Conservation (phyloP, 2,329 filamentous ascomycete genomes). For the Pseudogymnoascus sp. region DNA sequence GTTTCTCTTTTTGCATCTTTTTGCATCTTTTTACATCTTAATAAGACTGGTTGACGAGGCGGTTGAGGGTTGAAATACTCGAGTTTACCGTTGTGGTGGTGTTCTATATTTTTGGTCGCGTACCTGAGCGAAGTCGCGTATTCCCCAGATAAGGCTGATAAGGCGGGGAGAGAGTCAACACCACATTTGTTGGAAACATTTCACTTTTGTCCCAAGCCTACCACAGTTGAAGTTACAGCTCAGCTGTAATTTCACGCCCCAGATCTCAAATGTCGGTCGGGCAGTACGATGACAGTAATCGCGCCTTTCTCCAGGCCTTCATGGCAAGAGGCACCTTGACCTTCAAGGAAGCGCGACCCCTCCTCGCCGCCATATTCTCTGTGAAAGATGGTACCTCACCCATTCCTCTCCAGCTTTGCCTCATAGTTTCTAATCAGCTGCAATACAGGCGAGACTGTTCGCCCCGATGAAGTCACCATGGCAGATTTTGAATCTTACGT, state of each 20-base stretch:
- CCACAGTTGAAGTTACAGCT: not conserved
- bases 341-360: constrained; percentile 59
- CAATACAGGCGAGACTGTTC: constrained; percentile 36
- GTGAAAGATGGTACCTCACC: constrained; percentile 28
- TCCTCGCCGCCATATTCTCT: constrained; percentile 70
- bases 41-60: not conserved
- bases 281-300: constrained; percentile 52
- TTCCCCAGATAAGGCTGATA: not conserved
- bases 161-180: constrained; percentile 1
- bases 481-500: constrained; percentile 64
- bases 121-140: constrained; percentile 5
- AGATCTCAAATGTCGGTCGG: not conserved
- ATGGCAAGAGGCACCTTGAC: constrained; percentile 72
- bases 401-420: not conserved
- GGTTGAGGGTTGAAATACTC: not conserved
- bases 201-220: constrained; percentile 1
- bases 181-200: not conserved
- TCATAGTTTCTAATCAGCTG: constrained; percentile 2
- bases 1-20: not conserved
- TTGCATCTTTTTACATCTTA: not conserved
- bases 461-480: constrained; percentile 56
- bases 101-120: constrained; percentile 6
- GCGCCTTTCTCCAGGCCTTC: constrained; percentile 86
- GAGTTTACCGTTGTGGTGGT: not conserved
- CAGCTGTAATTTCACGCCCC: not conserved